These are phyloP conservation scores for Diaporthe nobilis DNA, from an alignment of 2,329 filamentous ascomycete species.

Conservation along the genomic window DNA sequence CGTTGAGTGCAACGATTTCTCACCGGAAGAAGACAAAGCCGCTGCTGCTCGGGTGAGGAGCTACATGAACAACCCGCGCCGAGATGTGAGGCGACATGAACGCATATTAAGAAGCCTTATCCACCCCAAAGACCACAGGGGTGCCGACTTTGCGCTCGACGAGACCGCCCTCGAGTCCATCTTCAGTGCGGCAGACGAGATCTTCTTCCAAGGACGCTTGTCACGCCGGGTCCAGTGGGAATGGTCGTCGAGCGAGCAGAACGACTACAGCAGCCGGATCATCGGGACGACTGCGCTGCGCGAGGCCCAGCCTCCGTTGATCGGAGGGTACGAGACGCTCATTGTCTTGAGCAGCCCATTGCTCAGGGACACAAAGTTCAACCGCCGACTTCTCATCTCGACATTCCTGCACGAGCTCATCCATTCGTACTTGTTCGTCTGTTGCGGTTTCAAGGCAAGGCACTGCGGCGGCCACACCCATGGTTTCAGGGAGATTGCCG, in stretches of 20 bases:
- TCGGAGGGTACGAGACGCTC: conserved; percentile 71
- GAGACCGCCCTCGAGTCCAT: conserved; percentile 70
- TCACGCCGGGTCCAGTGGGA: conserved; percentile 72
- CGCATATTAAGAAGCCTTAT: conserved; percentile 72
- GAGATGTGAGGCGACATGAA: conserved; percentile 65
- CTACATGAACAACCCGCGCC: conserved; percentile 61
- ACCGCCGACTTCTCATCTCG: conserved; percentile 72
- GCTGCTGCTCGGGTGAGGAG: conserved; percentile 65
- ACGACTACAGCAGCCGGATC: conserved; percentile 64
- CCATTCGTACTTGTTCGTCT: conserved; percentile 76
- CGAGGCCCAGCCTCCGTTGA: conserved; percentile 51
- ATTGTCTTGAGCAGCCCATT: conserved; percentile 74
- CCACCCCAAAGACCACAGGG: conserved; percentile 58
- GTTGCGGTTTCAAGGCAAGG: conserved; percentile 70
- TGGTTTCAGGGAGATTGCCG: conserved; percentile 72
- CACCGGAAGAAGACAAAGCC: conserved; percentile 59
- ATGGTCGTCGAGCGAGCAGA: conserved; percentile 67
- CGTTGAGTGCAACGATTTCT: conserved; percentile 51
- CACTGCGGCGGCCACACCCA: conserved; percentile 71
- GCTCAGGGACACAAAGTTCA: conserved; percentile 68
- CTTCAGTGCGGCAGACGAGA: conserved; percentile 72
- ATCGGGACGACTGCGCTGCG: conserved; percentile 75
- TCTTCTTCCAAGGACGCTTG: conserved; percentile 73
- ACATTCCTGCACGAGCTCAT: conserved; percentile 78
- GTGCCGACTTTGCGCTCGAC: conserved; percentile 67